Percentiles rank a stretch among this genome's conserved stretches.
Evolutionary conservation across 2,329 filamentous ascomycete genomes (phyloP).

Genomic region (Colletotrichum higginsianum): DNA sequence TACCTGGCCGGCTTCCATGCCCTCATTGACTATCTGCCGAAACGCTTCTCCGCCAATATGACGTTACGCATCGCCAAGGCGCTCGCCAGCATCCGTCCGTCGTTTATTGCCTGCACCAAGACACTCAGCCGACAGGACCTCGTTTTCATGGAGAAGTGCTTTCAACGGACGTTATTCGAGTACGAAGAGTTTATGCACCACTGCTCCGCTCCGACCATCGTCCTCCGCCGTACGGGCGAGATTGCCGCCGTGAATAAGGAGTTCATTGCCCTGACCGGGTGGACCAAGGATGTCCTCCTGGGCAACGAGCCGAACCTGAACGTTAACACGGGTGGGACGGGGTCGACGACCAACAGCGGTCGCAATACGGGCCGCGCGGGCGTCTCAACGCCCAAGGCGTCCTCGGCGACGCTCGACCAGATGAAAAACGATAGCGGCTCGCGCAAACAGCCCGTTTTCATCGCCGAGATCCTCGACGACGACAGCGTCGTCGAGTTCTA

Average conservation of each 20-base stretch:
- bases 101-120: slow-evolving; percentile 91
- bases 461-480: slow-evolving; percentile 93
- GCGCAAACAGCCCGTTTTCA: slow-evolving; percentile 83
- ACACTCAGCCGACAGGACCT: slow-evolving; percentile 91
- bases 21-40: slow-evolving; percentile 84
- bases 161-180: slow-evolving; percentile 92
- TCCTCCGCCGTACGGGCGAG: slow-evolving; percentile 92
- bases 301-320: slow-evolving; percentile 92
- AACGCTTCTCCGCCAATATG: slow-evolving; percentile 83
- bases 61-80: slow-evolving; percentile 88
- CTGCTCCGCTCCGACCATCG: slow-evolving; percentile 90
- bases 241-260: slow-evolving; percentile 97
- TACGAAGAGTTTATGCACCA: slow-evolving; percentile 94
- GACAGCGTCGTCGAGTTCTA: slow-evolving; percentile 96
- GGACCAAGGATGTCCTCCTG: slow-evolving; percentile 90
- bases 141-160: slow-evolving; percentile 97
- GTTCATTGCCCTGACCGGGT: slow-evolving; percentile 95
- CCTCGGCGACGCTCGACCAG: slow-evolving; percentile 59
- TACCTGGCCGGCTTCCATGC: slow-evolving; percentile 94
- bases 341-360: slow-evolving; percentile 60
- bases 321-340: slow-evolving; percentile 78
- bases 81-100: slow-evolving; percentile 89
- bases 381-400: slow-evolving; percentile 67
- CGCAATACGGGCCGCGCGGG: slow-evolving; percentile 59
- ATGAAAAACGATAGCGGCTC: slow-evolving; percentile 57